phyloP scores from a whole-genome alignment of 345 rosid species.

The Eucalyptus marginata region DNA sequence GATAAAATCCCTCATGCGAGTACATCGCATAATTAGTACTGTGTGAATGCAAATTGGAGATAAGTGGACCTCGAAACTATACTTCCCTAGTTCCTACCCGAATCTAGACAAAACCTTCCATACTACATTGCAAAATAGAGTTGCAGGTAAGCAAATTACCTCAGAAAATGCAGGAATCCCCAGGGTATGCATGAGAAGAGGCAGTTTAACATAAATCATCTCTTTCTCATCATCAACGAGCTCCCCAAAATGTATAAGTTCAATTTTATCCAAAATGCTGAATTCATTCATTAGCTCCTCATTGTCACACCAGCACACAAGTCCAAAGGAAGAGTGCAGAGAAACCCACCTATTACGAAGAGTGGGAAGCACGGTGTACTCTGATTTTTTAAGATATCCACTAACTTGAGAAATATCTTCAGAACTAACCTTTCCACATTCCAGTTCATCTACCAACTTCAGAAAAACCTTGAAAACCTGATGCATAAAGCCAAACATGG shows the following conservation, averaged over 20 bases:
- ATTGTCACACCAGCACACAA: conserved; percentile 81
- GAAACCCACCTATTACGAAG: conserved; percentile 71
- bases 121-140: not conserved
- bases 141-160: conserved; percentile 15
- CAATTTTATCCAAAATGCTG: conserved; percentile 37
- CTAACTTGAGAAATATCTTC: conserved; percentile 42
- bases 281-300: conserved; percentile 49
- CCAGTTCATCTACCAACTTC: conserved; percentile 62
- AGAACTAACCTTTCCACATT: conserved; percentile 34
- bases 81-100: not conserved
- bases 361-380: conserved; percentile 68
- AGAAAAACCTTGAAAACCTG: conserved; percentile 70
- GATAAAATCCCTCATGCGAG: not conserved
- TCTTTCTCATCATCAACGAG: conserved; percentile 33
- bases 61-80: not conserved
- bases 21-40: not conserved
- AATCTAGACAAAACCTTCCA: not conserved
- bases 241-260: conserved; percentile 53
- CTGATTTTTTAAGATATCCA: conserved; percentile 42
- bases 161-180: conserved; percentile 81
- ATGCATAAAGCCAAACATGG: conserved; percentile 3
- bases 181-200: conserved; percentile 41
- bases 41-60: not conserved
- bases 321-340: conserved; percentile 67
- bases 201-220: conserved; percentile 37